Evolutionary conservation across 2,329 filamentous ascomycete species (phyloP), one percentile per base, ranked within the genome.

Genomic region (Sporothrix dimorphospora): DNA sequence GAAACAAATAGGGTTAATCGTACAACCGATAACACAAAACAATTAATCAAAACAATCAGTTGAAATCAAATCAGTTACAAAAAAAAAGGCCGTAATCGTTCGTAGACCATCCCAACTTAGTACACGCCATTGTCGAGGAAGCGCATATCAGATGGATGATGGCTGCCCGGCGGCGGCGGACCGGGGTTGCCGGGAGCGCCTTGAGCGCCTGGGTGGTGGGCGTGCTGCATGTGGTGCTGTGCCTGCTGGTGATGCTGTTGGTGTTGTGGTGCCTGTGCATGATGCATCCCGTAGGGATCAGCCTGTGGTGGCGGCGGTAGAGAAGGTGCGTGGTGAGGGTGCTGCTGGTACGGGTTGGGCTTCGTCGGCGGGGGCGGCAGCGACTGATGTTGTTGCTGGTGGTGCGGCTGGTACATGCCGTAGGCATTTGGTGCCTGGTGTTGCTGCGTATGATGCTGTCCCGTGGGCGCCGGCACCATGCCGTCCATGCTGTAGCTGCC

Each of bases 201-300:
- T 11, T 6, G n/a, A 49, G 38, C 40, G 45, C 45, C 45, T 19
- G 47, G 24, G 24, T 70, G 67, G 53, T 61, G 66, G 14, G 16
- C 34, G n/a, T 30, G 40, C 40, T 73, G 57, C 38, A 69, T 67
- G 5, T 73, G 73, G 27, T 74, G 73, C 11, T 73, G 73, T 16
- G 73, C 72, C 12, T 74, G 73, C 9, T 71, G 63, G 38, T 47
- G 57, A 27, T 66, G 53, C 1, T 65, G 71, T 7, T 45, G 61
- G 16, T 53, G 63, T 2, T 69, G 47, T 16, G n/a, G 59, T 6
- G 30, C 30, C 12, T 55, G 66, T 6, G 51, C 19, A 12, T 67
- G 55, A 47, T 74, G 72, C n/a, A 76, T 49, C 8, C 65, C 72
- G 51, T 75, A 72, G n/a, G 70, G 19, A 27, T 30, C 65, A 57